Conservation (phyloP, 192 early-diverging fungal species). For the Backusella liffmaniae region DNA sequence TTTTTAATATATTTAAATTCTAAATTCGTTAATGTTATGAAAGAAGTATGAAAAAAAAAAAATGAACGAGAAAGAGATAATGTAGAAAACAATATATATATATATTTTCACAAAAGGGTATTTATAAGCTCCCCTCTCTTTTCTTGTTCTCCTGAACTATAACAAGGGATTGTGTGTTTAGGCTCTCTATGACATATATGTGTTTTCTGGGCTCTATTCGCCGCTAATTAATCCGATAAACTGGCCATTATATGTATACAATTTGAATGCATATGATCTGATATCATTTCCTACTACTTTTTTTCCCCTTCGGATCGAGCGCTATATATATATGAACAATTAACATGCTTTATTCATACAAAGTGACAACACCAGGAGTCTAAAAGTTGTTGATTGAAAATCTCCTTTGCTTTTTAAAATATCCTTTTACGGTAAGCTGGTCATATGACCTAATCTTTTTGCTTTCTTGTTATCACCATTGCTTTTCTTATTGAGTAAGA, state of each 20-base stretch:
- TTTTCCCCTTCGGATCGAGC: not conserved
- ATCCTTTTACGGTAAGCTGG: not conserved
- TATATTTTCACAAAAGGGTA: not conserved
- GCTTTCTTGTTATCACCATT: not conserved
- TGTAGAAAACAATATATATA: not conserved
- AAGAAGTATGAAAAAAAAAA: too few relatives aligned
- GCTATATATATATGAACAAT: not conserved
- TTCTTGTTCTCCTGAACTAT: not conserved
- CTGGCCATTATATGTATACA: not conserved
- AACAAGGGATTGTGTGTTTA: not conserved
- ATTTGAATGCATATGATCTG: conserved; percentile 2
- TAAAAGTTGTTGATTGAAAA: not conserved
- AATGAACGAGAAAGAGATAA: not conserved
- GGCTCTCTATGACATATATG: not conserved
- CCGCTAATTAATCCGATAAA: conserved; percentile 6
- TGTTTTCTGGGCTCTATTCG: not conserved
- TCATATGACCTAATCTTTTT: not conserved
- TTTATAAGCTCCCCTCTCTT: not conserved
- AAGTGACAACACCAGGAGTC: not conserved
- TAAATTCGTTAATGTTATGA: not conserved
- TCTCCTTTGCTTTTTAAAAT: not conserved
- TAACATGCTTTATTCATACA: not conserved
- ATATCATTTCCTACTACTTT: not conserved
- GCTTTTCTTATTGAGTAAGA: too few relatives aligned
- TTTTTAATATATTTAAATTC: not conserved